Conservation (phyloP, 2,329 filamentous ascomycete genomes). For the Epichloe sibirici region DNA sequence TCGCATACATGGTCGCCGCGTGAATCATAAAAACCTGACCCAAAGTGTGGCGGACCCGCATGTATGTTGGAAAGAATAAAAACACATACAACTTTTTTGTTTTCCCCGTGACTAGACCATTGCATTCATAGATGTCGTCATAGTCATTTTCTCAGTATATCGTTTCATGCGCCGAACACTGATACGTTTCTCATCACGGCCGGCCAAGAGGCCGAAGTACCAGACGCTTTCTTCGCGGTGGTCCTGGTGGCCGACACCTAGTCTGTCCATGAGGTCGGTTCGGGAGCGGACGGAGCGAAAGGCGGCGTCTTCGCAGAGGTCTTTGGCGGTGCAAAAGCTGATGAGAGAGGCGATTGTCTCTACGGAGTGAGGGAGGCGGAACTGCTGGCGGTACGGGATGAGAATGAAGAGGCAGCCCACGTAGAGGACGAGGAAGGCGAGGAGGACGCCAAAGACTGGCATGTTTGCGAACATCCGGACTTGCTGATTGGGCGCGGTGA, state of each 20-base stretch:
- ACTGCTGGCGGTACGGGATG: conserved; percentile 46
- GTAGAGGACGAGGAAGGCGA: conserved; percentile 61
- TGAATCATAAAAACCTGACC: no score
- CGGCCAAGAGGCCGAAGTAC: conserved; percentile 32
- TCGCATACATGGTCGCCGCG: no score
- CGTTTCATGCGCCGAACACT: conserved; percentile 32
- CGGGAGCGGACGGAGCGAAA: conserved; percentile 59
- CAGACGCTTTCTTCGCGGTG: conserved; percentile 37
- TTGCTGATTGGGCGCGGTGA: conserved; percentile 39
- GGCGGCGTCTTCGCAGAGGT: conserved; percentile 57
- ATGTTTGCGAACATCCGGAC: conserved; percentile 62
- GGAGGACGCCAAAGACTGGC: conserved; percentile 59
- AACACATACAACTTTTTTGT: not conserved
- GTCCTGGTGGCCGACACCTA: conserved; percentile 42
- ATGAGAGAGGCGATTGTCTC: conserved; percentile 65
- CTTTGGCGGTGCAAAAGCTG: conserved; percentile 62
- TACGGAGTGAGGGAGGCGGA: conserved; percentile 61
- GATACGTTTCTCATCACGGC: conserved; percentile 29
- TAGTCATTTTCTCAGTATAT: conserved; percentile 30
- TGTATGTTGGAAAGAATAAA: not conserved
- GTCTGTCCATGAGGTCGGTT: conserved; percentile 52
- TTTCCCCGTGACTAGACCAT: not conserved
- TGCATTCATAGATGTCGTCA: conserved; percentile 16
- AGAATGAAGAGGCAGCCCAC: conserved; percentile 49
- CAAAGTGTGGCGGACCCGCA: not conserved